Percentiles rank a stretch among this genome's conserved stretches.
phyloP scores from a whole-genome alignment of 805 yeast genomes.

The Candida manassasensis region DNA sequence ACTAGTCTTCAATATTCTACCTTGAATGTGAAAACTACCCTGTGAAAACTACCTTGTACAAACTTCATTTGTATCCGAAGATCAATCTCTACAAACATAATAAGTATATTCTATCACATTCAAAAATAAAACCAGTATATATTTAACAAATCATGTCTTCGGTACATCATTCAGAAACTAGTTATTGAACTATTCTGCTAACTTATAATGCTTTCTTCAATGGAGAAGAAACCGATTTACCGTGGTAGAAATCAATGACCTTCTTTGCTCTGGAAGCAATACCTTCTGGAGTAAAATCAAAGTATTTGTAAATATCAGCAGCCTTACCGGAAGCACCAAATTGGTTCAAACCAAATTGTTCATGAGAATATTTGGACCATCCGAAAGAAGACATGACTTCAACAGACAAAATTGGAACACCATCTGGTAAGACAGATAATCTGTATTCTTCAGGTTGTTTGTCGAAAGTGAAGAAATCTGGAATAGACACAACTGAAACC shows the following conservation, averaged over 20 bases:
- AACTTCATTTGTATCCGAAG: no score
- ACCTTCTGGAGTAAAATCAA: slow-evolving; percentile 92
- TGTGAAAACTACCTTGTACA: no score
- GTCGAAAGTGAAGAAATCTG: slow-evolving; percentile 90
- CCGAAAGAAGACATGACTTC: slow-evolving; percentile 91
- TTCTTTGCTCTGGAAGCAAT: slow-evolving; percentile 79
- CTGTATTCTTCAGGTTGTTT: slow-evolving; percentile 74
- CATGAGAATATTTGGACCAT: slow-evolving; percentile 94
- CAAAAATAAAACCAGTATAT: no score
- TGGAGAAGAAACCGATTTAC: slow-evolving; percentile 66
- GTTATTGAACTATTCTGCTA: no score
- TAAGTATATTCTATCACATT: no score
- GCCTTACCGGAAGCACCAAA: slow-evolving; percentile 97
- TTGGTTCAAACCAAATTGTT: slow-evolving; percentile 90
- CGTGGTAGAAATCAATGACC: slow-evolving; percentile 81
- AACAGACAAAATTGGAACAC: slow-evolving; percentile 86
- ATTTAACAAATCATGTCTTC: slow-evolving; percentile 2
- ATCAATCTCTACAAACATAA: no score
- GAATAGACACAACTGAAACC: slow-evolving; percentile 84
- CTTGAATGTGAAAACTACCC: no score
- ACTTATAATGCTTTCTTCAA: slow-evolving; percentile 71
- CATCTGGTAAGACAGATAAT: slow-evolving; percentile 88
- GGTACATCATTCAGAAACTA: background rate
- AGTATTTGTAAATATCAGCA: slow-evolving; percentile 71
- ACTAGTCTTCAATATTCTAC: no score